A percentile compares a stretch with the other conserved stretches of the same genome.
Evolutionary conservation across 2,329 filamentous ascomycete genomes (phyloP).

Genomic region (Cordyceps farinosa): DNA sequence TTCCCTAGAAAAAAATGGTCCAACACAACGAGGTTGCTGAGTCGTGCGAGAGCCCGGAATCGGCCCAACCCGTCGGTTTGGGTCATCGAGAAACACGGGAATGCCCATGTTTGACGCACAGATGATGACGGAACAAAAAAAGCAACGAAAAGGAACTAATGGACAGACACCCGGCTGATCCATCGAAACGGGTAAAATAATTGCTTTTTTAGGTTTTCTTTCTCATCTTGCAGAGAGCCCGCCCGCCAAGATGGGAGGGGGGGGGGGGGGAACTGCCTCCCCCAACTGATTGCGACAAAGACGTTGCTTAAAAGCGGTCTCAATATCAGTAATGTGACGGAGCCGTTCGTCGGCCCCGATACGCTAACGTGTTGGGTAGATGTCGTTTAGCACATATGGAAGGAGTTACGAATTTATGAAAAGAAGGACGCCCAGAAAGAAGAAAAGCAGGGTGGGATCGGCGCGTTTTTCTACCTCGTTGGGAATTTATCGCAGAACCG

Average conservation of each 20-base stretch:
- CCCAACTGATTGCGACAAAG: no score
- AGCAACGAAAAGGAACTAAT: neutral
- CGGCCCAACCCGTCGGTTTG: neutral
- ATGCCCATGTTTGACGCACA: conserved; percentile 9
- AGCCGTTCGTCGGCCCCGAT: neutral
- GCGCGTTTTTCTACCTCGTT: neutral
- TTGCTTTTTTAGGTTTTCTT: neutral
- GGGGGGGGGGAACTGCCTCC: no score
- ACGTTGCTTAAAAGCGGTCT: no score
- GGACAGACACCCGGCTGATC: neutral
- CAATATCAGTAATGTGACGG: no score
- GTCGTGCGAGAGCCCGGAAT: neutral
- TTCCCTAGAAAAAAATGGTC: neutral
- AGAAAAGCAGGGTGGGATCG: neutral
- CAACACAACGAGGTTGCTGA: neutral
- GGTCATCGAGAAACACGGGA: conserved; percentile 10
- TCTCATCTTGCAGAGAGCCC: no score
- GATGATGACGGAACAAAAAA: neutral
- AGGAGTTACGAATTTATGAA: neutral
- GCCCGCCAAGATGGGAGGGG: no score
- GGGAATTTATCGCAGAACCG: no score
- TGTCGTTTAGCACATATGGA: neutral
- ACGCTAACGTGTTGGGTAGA: neutral
- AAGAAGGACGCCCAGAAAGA: neutral
- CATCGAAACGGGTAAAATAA: neutral